Percentiles rank a stretch among this genome's conserved stretches.
Conservation (phyloP, 768 basidiomycete genomes). For the Podaxis sp. region DNA sequence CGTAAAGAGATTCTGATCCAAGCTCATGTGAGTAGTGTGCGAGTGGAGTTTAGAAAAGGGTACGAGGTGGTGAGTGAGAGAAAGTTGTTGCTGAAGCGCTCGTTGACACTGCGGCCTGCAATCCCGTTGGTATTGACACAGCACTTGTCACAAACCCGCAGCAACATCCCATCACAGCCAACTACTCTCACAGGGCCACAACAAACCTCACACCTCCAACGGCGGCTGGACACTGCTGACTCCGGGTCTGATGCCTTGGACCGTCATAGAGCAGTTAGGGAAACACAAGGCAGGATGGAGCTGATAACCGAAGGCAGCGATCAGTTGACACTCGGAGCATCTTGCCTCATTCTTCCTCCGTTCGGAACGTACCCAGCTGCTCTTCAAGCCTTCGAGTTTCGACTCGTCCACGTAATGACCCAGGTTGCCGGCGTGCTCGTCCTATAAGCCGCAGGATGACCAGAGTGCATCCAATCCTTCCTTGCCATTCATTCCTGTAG, state of each 20-base stretch:
- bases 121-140: not conserved
- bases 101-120: slow-evolving; percentile 14
- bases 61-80: slow-evolving; percentile 2
- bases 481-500: not conserved
- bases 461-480: not conserved
- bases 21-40: slow-evolving; percentile 53
- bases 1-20: slow-evolving; percentile 87
- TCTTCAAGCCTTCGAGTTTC: not conserved
- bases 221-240: no score
- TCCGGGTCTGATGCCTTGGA: no score
- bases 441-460: not conserved
- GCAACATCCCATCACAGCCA: no score
- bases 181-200: no score
- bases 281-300: not conserved
- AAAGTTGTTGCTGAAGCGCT: slow-evolving; percentile 18
- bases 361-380: not conserved
- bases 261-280: not conserved
- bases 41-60: slow-evolving; percentile 11
- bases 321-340: not conserved
- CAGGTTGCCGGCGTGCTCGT: not conserved
- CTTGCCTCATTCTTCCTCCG: not conserved
- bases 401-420: not conserved
- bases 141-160: slow-evolving; percentile 2
- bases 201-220: no score
- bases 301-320: not conserved